Evolutionary conservation across 2,329 filamentous ascomycete genomes (phyloP), one percentile per base, ranked within the genome.

Genomic region (Verticillium zaregamsianum): DNA sequence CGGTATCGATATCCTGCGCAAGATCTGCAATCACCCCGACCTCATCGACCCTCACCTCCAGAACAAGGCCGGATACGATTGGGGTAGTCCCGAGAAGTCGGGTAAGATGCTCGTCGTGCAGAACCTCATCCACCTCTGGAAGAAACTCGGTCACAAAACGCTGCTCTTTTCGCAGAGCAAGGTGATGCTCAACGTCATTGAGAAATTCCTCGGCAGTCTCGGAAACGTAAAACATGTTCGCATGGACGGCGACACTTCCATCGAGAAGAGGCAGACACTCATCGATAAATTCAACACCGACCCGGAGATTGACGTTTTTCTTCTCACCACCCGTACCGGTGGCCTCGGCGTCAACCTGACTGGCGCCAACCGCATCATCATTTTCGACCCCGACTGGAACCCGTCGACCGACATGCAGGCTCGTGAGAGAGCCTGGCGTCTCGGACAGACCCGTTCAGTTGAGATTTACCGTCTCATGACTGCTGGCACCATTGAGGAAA

Each of bases 311-410:
- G 88, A 97, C 68, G 87, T 99, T 0, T 99, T 99, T 70, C 81
- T 99, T 2, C 83, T 99, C 60, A 98, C 95, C 0, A 99, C 96
- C 0, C 96, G 96, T 72, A 96, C 97, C 20, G 95, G 95, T 55
- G 95, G 95, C 0, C 80, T 99, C 15, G 95, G 95, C 6, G 90
- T 97, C 56, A 99, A 99, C 67, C 80, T 99, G 25, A 99, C 95
- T 0, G 95, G 95, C 8, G 95, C 95, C 5, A 92, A 97, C 72
- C 88, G 95, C 37, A 94, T 99, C 66, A 97, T 99, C 71, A 98
- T 99, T 60, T 99, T 95, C 71, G 96, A 99, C 70, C 96, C 95
- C 0, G 95, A 99, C 72, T 99, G 95, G 95, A 98, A 98, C 69
- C 95, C 94, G 2, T 97, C 94, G 0, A 98, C 94, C 0, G 95